A percentile compares a stretch with the other conserved stretches of the same genome.
Evolutionary conservation across 2,329 filamentous ascomycete species (phyloP).

Genomic region (Penicillium sp.): DNA sequence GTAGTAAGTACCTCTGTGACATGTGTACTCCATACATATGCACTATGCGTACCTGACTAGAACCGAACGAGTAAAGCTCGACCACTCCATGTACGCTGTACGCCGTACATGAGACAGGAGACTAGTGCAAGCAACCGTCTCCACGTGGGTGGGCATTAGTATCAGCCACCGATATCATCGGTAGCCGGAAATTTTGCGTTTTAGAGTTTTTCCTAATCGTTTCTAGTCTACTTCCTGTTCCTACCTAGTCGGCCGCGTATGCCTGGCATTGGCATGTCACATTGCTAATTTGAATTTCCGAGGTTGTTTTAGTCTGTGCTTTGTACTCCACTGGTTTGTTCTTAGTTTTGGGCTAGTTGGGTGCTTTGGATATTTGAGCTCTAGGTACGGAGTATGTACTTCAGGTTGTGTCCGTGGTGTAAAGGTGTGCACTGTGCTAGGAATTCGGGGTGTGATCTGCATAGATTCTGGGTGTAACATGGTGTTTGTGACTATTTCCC

Average conservation of each 20-base stretch:
- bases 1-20: too few relatives aligned
- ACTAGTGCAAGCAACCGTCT: not conserved
- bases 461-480: not conserved
- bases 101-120: not conserved
- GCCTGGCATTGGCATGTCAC: not conserved
- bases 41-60: constrained; percentile 3
- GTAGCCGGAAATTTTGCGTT: constrained; percentile 3
- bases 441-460: not conserved
- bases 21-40: too few relatives aligned
- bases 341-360: constrained; percentile 1
- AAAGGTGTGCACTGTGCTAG: not conserved
- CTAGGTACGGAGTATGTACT: too few relatives aligned
- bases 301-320: not conserved
- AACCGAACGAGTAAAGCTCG: not conserved
- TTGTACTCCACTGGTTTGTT: not conserved
- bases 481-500: not conserved
- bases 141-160: constrained; percentile 4
- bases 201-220: constrained; percentile 2
- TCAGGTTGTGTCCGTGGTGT: not conserved
- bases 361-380: not conserved
- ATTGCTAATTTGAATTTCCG: not conserved
- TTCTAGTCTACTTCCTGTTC: not conserved
- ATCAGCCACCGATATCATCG: constrained; percentile 10
- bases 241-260: not conserved
- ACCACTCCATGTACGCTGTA: not conserved